Base-by-base conservation (phyloP, 495 filamentous ascomycete species). In the Cercophora newfieldiana region DNA sequence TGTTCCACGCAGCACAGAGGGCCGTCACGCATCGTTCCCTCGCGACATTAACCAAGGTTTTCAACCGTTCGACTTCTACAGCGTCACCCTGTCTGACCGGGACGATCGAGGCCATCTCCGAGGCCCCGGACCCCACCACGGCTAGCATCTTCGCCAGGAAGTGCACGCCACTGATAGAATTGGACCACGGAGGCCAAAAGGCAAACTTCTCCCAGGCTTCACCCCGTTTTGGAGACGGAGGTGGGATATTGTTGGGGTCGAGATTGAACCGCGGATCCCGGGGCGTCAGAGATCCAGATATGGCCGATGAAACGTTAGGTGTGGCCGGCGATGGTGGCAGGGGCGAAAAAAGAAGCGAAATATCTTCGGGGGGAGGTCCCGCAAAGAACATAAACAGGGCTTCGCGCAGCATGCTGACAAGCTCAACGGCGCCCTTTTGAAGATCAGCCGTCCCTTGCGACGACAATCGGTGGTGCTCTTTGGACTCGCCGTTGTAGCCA, bases 151-250 rank as follows among this genome's bases (percentile, higher is more conserved):
- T 91, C 47, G 87, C 83, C 14, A 99, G 84, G 69, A 97, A 97
- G 73, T 96, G 85, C 7, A 93, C 89, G 8, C 90, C 94, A 67
- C 93, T 92, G 18, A 99, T 77, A 0, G 93, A 93, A 71, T 97
- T 98, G 5, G 93, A 90, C 69, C 90, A 89, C 0, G 95, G 95
- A 1, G 96, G 93, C 91, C 96, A 97, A 77, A 99, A 99, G 0
- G 95, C 94, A 78, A 90, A 97, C 53, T 91, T 94, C 76, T 98
- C 96, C 91, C 93, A 93, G 5, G 89, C 68, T 71, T 96, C 92
- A 31, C 92, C 93, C 33, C 82, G 81, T 67, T 81, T 89, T 1
- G 91, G 90, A 0, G 88, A 90, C 1, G 88, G 86, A n/a, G 92
- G 89, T 6, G 92, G 92, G 2, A 89, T 78, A 61, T 92, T 92